A percentile compares a stretch with the other conserved stretches of the same genome.
Conservation (phyloP, 2,329 filamentous ascomycete genomes). For the Pseudovirgaria hyperparasitica region DNA sequence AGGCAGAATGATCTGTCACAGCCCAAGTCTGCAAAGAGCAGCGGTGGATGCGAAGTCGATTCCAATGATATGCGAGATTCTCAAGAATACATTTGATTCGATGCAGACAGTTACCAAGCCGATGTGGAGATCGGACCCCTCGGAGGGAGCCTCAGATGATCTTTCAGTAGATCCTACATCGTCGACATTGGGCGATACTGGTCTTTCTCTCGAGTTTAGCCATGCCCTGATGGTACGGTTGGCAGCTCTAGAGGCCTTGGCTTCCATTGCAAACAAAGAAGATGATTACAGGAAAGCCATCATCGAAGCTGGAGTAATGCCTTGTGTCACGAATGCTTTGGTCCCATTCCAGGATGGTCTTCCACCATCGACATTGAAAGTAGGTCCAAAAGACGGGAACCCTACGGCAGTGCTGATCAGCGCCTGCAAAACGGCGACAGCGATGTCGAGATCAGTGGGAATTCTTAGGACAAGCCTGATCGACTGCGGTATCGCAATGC, state of each 20-base stretch:
- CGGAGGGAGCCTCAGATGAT: slow-evolving; percentile 13
- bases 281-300: slow-evolving; percentile 75
- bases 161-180: slow-evolving; percentile 17
- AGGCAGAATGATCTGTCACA: slow-evolving; percentile 67
- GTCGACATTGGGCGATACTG: slow-evolving; percentile 18
- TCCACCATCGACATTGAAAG: slow-evolving; percentile 13
- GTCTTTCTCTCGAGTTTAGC: slow-evolving; percentile 36
- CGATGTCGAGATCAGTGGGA: slow-evolving; percentile 73
- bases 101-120: slow-evolving; percentile 34
- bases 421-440: slow-evolving; percentile 69
- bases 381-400: slow-evolving; percentile 53
- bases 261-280: slow-evolving; percentile 68
- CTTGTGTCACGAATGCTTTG: slow-evolving; percentile 74
- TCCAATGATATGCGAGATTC: slow-evolving; percentile 46
- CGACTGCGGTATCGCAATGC: slow-evolving; percentile 69
- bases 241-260: slow-evolving; percentile 63
- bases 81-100: slow-evolving; percentile 55
- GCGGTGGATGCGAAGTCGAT: slow-evolving; percentile 60
- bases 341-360: slow-evolving; percentile 41
- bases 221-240: slow-evolving; percentile 69
- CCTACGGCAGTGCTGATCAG: slow-evolving; percentile 67
- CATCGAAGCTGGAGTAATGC: slow-evolving; percentile 67
- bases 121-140: slow-evolving; percentile 40
- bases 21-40: slow-evolving; percentile 65
- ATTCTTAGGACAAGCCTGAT: slow-evolving; percentile 76